Base-by-base conservation (phyloP, 495 filamentous ascomycete species). In the Immersiella caudata region DNA sequence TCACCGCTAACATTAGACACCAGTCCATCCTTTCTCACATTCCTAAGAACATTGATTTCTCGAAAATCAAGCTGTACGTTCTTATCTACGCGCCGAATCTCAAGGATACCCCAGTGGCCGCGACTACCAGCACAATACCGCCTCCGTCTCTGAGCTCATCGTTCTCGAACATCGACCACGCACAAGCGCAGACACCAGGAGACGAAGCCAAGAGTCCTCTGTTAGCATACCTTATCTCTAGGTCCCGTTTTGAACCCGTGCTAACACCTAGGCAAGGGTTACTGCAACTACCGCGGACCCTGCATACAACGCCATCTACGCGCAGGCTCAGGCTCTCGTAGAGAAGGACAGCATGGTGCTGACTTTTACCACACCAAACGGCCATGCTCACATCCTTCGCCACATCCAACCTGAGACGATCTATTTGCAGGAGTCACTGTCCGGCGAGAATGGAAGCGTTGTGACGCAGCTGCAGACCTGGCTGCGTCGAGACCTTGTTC, bases 1-100 rank as follows among this genome's bases (percentile, higher is more conserved):
- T 21, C 16, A 7, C 7, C 49, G 46, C 78, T 77, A 68, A 75
- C 66, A 35, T 29, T 33, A 7, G 16, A 6, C 24, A 59, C 62
- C 70, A 97, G 93, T 95, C 93, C 26, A 90, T 97, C 70, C 86
- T 97, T 33, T 95, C 92, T 18, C 91, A 96, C 76, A 89, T 97
- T 61, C 92, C 91, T 12, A 83, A 86, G 69, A 87, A 91, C 59
- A 86, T 87, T 60, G 87, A 95, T 70, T 80, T 85, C 66, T 85
- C 86, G 56, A 87, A 82, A 26, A 85, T 87, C 55, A 88, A 90
- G 69, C 82, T 97, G 35, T 95, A 96, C 68, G 83, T 97, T 60
- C 84, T 97, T 65, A 96, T 97, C 74, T 96, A 97, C 74, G 87
- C 91, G 14, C 93, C 93, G 0, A 85, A 84, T 29, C 81, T 96